Evolutionary conservation across 768 basidiomycete genomes (phyloP).

Genomic region (Tylopilus balloui): DNA sequence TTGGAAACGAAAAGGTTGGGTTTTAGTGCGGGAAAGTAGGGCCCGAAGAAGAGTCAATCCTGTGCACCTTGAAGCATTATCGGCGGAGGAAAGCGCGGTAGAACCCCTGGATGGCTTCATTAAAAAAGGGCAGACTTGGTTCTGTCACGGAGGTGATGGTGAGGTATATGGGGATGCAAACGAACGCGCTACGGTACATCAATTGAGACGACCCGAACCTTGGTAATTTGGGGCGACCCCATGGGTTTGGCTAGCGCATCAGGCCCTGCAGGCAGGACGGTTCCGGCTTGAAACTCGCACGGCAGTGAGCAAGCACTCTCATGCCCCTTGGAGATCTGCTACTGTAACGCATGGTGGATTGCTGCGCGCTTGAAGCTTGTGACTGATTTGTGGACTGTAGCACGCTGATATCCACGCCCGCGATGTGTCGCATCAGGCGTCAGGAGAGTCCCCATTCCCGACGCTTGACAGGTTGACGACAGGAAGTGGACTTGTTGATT

Average conservation of each 20-base stretch:
- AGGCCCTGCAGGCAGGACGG: too few relatives aligned
- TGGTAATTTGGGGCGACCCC: not conserved
- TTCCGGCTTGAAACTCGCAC: too few relatives aligned
- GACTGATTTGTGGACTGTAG: not conserved
- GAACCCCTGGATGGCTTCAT: slow-evolving; percentile 5
- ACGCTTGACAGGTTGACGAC: not conserved
- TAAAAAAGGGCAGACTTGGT: slow-evolving; percentile 1
- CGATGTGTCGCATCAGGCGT: not conserved
- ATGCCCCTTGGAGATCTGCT: too few relatives aligned
- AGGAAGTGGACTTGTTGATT: not conserved
- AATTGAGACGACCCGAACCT: slow-evolving; percentile 9
- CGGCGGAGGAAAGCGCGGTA: slow-evolving; percentile 11
- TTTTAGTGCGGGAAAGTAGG: slow-evolving; percentile 1
- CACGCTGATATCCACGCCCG: not conserved
- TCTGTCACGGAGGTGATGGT: slow-evolving; percentile 3
- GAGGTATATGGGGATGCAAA: slow-evolving; percentile 8
- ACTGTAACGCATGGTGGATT: too few relatives aligned
- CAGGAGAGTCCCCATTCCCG: not conserved
- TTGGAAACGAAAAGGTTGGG: not conserved
- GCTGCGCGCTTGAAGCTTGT: not conserved
- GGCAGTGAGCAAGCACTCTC: too few relatives aligned
- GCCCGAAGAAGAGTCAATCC: not conserved
- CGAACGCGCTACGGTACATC: slow-evolving; percentile 4
- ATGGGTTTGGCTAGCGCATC: too few relatives aligned
- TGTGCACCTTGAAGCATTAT: slow-evolving; percentile 1